These are phyloP conservation scores for Flaveria trinervia DNA, from an alignment of 129 eudicot genomes.

Conservation along the genomic window DNA sequence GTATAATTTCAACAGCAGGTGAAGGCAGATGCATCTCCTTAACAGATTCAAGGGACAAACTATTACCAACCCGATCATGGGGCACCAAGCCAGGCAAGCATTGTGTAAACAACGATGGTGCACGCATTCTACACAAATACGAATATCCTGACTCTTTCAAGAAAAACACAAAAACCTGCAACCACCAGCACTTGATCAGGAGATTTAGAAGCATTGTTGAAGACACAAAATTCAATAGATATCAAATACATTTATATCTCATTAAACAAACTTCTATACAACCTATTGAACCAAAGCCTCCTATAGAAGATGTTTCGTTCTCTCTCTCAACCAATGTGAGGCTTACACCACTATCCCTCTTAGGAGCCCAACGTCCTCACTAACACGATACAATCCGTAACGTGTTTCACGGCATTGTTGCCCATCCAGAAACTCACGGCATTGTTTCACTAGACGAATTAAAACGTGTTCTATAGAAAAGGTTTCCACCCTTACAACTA, in stretches of 20 bases:
- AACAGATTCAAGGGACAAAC: constrained; percentile 46
- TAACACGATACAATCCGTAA: no score
- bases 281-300: not conserved
- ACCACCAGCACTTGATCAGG: constrained; percentile 24
- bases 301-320: no score
- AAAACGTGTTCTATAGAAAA: no score
- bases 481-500: no score
- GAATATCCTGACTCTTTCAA: constrained; percentile 9
- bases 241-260: not conserved
- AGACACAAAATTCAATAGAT: not conserved
- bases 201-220: not conserved
- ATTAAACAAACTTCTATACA: not conserved
- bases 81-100: constrained; percentile 67
- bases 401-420: no score
- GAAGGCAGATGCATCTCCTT: constrained; percentile 57
- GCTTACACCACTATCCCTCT: no score
- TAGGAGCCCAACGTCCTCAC: no score
- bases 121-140: constrained; percentile 48
- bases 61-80: constrained; percentile 57
- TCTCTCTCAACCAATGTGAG: no score
- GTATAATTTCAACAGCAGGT: constrained; percentile 75
- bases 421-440: no score
- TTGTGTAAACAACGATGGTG: constrained; percentile 63
- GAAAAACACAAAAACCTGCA: constrained; percentile 6
- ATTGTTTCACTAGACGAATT: no score